phyloP scores from a whole-genome alignment of 176 grass and related monocot genomes.

The Tillandsia fasciculata region DNA sequence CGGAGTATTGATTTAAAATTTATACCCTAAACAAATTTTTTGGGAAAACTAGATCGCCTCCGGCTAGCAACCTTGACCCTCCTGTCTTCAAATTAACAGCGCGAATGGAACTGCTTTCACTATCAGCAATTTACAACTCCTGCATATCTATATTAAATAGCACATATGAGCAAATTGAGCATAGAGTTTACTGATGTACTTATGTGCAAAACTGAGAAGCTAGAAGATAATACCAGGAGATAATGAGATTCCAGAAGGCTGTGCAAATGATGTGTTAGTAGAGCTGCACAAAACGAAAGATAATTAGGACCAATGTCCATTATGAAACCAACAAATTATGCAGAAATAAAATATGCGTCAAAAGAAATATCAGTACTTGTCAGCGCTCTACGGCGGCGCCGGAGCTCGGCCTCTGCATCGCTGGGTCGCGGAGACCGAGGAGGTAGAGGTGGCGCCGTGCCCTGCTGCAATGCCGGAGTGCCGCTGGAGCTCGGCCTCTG shows the following conservation, averaged over 20 bases:
- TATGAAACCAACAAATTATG: not conserved
- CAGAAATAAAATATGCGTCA: not conserved
- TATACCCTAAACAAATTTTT: conserved; percentile 98
- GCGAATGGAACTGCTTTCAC: conserved; percentile 98
- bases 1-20: not conserved
- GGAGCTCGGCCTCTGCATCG: too few species aligned
- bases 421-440: too few species aligned
- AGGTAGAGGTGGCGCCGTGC: too few species aligned
- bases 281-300: not conserved
- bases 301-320: too few species aligned
- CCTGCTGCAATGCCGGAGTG: too few species aligned
- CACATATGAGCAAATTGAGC: conserved; percentile 20
- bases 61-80: conserved; percentile 81
- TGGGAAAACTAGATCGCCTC: conserved; percentile 71
- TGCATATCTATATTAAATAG: conserved; percentile 45
- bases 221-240: conserved; percentile 42
- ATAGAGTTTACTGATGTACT: conserved; percentile 8
- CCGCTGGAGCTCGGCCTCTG: too few species aligned
- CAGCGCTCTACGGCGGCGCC: too few species aligned
- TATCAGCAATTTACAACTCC: conserved; percentile 84
- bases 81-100: conserved; percentile 82
- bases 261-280: conserved; percentile 67
- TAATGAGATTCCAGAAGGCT: conserved; percentile 90
- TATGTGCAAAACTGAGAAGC: conserved; percentile 14
- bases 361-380: too few species aligned